Conservation (phyloP, 345 rosid genomes). For the Erysimum cheiranthoides region DNA sequence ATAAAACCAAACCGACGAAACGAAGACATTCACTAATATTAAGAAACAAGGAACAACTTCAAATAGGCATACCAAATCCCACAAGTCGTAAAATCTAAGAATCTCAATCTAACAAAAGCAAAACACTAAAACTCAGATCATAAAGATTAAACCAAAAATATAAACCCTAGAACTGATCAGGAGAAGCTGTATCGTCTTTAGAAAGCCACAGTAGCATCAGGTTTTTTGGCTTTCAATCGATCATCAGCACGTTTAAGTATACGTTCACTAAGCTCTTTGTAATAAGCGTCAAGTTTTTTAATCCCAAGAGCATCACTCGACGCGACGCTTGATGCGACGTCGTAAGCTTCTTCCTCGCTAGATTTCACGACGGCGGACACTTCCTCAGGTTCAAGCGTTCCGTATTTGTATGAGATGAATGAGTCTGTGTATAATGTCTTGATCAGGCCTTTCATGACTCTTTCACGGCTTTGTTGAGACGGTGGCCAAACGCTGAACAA, state of each 20-base stretch:
- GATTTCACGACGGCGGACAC: background rate
- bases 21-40: conserved; percentile 12
- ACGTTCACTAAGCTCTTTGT: background rate
- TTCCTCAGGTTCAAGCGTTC: background rate
- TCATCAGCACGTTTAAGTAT: background rate
- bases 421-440: background rate
- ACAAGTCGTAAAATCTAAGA: conserved; percentile 45
- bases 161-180: too few species aligned
- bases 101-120: conserved; percentile 45
- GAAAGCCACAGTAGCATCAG: too few species aligned
- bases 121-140: conserved; percentile 33
- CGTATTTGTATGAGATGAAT: background rate
- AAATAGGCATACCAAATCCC: conserved; percentile 45
- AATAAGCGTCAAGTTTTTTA: background rate
- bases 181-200: too few species aligned
- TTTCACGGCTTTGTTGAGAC: too few species aligned
- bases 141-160: too few species aligned
- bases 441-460: background rate
- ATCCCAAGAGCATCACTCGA: background rate
- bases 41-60: conserved; percentile 27
- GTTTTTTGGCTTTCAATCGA: background rate
- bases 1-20: too few species aligned
- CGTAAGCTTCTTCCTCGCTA: background rate
- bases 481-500: too few species aligned
- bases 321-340: background rate